Conservation (phyloP, 352 stramenopile species). For the Phytophthora ohioensis region DNA sequence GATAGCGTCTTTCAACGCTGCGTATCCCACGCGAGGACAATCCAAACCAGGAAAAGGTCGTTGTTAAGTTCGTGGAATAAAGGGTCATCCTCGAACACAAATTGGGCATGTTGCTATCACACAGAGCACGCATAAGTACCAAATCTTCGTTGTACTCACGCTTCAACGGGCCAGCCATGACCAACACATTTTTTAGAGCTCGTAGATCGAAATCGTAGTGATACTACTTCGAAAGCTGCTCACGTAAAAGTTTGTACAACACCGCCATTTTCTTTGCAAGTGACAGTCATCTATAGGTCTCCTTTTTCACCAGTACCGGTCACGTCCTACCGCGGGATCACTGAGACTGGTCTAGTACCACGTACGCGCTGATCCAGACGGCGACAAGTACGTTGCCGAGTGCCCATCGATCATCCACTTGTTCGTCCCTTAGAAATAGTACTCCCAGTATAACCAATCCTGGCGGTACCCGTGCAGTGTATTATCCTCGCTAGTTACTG, state of each 20-base stretch:
- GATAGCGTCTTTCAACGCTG: constrained; percentile 90
- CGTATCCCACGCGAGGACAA: constrained; percentile 93
- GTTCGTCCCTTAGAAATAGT: no score
- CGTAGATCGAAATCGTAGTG: constrained; percentile 96
- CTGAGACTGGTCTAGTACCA: no score
- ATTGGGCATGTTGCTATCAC: constrained; percentile 97
- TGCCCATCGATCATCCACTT: no score
- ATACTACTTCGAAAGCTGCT: constrained; percentile 96
- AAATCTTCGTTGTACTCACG: constrained; percentile 95
- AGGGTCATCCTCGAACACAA: constrained; percentile 96
- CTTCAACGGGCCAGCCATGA: constrained; percentile 95
- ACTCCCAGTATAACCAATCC: no score
- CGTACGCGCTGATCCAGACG: no score
- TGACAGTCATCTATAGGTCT: constrained; percentile 35
- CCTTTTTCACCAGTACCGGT: no score
- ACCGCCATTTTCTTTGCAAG: constrained; percentile 95
- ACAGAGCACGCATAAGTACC: constrained; percentile 95
- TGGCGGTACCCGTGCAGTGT: no score
- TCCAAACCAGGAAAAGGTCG: constrained; percentile 95
- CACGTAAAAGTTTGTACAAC: constrained; percentile 95
- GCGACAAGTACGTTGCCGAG: no score
- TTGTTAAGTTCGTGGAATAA: constrained; percentile 95
- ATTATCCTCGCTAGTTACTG: no score
- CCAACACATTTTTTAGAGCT: constrained; percentile 94
- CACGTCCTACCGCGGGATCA: no score